Base-by-base conservation (phyloP, 192 early-diverging fungal species). In the Coemansia sp. region DNA sequence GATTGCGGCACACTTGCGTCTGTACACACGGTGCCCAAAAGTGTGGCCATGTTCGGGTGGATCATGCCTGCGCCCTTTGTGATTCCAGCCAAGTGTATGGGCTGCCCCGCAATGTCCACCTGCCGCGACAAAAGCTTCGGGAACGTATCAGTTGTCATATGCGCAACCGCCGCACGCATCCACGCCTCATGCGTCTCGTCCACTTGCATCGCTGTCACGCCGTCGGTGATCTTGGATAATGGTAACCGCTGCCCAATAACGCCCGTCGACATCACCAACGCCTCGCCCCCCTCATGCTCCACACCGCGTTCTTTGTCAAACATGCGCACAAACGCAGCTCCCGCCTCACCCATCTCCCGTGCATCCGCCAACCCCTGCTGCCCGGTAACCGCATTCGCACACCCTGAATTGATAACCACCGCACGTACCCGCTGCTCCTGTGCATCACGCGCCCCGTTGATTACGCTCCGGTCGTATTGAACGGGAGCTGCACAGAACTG, bases 101-200 rank as follows among this genome's bases (percentile, higher is more conserved):
- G 17, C 5, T 21, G 10, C 10, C 55, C 55, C 1, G 12, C 76
- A 25, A 88, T 54, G 5, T 52, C 60, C 61, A 82, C 84, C 38
- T 82, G 61, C 34, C 81, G 73, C 25, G 89, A 90, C n/a, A 84
- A 66, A 42, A 97, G 76, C 67, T 98, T 98, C 14, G 96, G 94
- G 66, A 98, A 97, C 6, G 95, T 97, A 68, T 98, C 96, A 0
- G 96, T 98, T 0, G 96, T 98, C 96, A 98, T 98, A 67, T 92
- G 90, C 0, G 89, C 92, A 56, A 88, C 82, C 4, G 94, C 90
- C 18, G 89, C 91, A 10, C 76, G 67, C 70, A 92, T 81, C 96
- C 95, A 97, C 40, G 76, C 72, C 2, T 87, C 85, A 55, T 94
- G 94, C 4, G 69, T 60, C 1, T 40, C 60, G 12, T 78, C 85